Base-by-base conservation (phyloP, 208 protist species). In the Leishmania braziliensis region DNA sequence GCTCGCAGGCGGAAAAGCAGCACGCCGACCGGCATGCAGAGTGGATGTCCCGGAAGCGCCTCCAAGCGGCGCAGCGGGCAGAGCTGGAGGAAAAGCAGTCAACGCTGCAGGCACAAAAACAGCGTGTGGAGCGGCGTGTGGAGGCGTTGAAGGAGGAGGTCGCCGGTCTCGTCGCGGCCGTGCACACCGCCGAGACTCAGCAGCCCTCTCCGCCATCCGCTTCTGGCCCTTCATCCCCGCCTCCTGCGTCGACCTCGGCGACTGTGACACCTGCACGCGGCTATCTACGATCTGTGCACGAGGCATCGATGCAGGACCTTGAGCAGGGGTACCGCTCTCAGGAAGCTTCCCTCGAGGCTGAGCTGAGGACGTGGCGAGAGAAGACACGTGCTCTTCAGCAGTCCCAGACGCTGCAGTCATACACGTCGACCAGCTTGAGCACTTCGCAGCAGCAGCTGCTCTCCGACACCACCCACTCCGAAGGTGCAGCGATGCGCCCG, bases 311-410 rank as follows among this genome's bases (percentile, higher is more conserved):
- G 74, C 78, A 50, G 50, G 83, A 83, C 33, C 33, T 91, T 10
- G 87, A 91, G 70, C 83, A 89, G 29, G 65, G 75, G 65, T 91
- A 84, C 81, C 77, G 80, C 43, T 77, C 80, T 3, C 87, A 91
- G 70, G 82, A 91, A 62, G 51, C 75, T 14, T 81, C 81, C 4
- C 74, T 88, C 20, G 80, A 84, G 54, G 66, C 39, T 33, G 87
- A 91, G 66, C 70, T 86, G 78, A 77, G 62, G 56, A 23, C 39
- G 39, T 86, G 79, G 82, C 83, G 76, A 16, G 33, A 50, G 6
- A 81, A 86, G 62, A 71, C 51, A 39, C 75, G 76, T 36, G 71
- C 78, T 12, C 75, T 84, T 8, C 60, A 79, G 56, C 63, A 76
- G 29, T 51, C 66, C 20, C 81, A 53, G 39, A 80, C 68, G 3